These are phyloP conservation scores for Physaria fendleri DNA, from an alignment of 345 rosid genomes.

Conservation along the genomic window DNA sequence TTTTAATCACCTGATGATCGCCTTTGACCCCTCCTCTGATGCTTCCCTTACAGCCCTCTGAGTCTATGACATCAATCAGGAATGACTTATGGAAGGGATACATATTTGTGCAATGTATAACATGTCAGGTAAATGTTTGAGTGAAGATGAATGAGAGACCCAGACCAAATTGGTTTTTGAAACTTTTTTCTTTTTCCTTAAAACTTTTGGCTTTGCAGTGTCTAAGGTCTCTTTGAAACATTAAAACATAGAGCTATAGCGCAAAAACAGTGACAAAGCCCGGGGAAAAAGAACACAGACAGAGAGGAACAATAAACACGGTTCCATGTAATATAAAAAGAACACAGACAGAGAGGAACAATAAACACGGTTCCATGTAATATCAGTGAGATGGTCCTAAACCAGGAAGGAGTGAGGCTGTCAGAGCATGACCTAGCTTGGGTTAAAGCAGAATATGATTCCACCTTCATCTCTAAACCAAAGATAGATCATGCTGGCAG, in stretches of 20 bases:
- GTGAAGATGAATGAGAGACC: constrained; percentile 1
- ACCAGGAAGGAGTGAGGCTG: constrained; percentile 84
- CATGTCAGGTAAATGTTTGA: constrained; percentile 12
- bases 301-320: constrained; percentile 2
- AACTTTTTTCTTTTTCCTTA: background rate
- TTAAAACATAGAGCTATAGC: background rate
- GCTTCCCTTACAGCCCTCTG: too few relatives aligned
- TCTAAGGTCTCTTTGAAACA: background rate
- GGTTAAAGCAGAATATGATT: constrained; percentile 32
- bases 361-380: too few relatives aligned
- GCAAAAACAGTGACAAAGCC: background rate
- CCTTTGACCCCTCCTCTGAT: too few relatives aligned
- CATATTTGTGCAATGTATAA: background rate
- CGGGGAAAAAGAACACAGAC: background rate
- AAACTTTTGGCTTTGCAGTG: background rate
- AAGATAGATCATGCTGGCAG: constrained; percentile 96
- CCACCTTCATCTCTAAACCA: constrained; percentile 32
- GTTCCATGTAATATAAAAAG: background rate
- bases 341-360: too few relatives aligned
- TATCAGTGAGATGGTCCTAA: constrained; percentile 34
- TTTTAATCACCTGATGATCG: too few relatives aligned
- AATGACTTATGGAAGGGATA: too few relatives aligned
- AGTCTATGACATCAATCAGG: too few relatives aligned
- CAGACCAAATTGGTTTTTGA: background rate
- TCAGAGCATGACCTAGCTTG: constrained; percentile 77